Conservation (phyloP, 345 rosid species). For the Eucalyptus paniculata region DNA sequence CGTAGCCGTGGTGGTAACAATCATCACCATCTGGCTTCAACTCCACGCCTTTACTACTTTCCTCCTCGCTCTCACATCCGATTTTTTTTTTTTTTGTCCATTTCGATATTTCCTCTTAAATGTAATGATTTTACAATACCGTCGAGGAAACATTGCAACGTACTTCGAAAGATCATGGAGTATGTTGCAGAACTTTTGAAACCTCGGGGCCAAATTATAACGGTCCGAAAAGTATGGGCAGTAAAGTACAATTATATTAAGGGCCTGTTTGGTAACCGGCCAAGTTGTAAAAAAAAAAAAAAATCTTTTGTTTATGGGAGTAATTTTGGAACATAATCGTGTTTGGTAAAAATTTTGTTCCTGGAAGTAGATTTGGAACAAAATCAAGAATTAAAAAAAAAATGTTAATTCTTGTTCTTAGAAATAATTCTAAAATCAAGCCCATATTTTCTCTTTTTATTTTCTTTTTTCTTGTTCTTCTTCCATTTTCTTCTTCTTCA, state of each 20-base stretch:
- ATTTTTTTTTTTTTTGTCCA: not conserved
- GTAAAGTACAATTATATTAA: not conserved
- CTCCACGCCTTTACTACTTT: not conserved
- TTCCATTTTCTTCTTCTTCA: too few relatives aligned
- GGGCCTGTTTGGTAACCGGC: rapidly evolving
- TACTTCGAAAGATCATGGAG: not conserved
- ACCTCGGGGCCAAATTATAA: not conserved
- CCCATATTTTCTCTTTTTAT: too few relatives aligned
- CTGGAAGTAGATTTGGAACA: rapidly evolving
- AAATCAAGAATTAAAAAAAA: too few relatives aligned
- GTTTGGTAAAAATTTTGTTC: too few relatives aligned
- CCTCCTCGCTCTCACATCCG: not conserved
- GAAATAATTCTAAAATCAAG: too few relatives aligned
- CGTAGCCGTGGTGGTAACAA: not conserved
- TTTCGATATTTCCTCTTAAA: not conserved
- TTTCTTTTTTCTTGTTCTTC: too few relatives aligned
- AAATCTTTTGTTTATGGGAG: rapidly evolving
- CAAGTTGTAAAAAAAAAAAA: too few relatives aligned
- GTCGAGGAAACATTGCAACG: not conserved
- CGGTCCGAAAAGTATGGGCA: not conserved
- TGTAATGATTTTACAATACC: not conserved
- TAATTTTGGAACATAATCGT: too few relatives aligned
- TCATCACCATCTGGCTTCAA: not conserved
- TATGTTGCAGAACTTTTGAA: not conserved
- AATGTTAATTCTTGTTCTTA: too few relatives aligned